Base-by-base conservation (phyloP, 495 filamentous ascomycete species). In the Antarctomyces pellizariae region DNA sequence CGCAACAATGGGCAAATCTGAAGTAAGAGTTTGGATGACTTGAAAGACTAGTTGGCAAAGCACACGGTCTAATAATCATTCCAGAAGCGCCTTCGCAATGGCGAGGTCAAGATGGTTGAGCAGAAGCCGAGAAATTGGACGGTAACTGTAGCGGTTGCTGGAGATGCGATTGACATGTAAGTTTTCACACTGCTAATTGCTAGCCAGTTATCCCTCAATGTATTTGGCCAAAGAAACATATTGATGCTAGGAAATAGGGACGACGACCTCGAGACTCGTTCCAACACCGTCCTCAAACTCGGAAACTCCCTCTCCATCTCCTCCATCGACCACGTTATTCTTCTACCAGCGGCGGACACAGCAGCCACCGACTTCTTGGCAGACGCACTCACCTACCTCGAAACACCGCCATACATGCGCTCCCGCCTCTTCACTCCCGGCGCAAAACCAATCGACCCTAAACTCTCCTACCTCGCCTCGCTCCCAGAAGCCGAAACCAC, bases 261-360 rank as follows among this genome's bases (percentile, higher is more conserved):
- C n/a, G n/a, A n/a, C n/a, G n/a, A n/a, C n/a, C n/a, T n/a, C n/a
- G n/a, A n/a, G n/a, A n/a, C n/a, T n/a, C n/a, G n/a, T n/a, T n/a
- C n/a, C n/a, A n/a, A n/a, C n/a, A n/a, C n/a, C n/a, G n/a, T n/a
- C n/a, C n/a, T n/a, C n/a, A n/a, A 17, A 29, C 60, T 84, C 13
- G 75, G 73, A 2, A 69, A 76, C 12, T 73, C 71, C 8, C 48
- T 67, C 5, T 66, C 73, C 13, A 70, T 80, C 31, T 82, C 78
- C 41, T 70, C 60, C 33, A 62, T 82, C 28, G 76, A 84, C 38
- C 76, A 84, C 45, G 54, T 84, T 15, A 54, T 82, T 23, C 44
- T 82, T 29, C 82, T 70, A 42, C 61, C 76, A 25, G 75, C 80
- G 43, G 57, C 42, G 9, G 15, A 44, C 23, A 16, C 25, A n/a